These are phyloP conservation scores for Eurotiales sp. DNA, from an alignment of 2,329 filamentous ascomycete species.

Conservation along the genomic window DNA sequence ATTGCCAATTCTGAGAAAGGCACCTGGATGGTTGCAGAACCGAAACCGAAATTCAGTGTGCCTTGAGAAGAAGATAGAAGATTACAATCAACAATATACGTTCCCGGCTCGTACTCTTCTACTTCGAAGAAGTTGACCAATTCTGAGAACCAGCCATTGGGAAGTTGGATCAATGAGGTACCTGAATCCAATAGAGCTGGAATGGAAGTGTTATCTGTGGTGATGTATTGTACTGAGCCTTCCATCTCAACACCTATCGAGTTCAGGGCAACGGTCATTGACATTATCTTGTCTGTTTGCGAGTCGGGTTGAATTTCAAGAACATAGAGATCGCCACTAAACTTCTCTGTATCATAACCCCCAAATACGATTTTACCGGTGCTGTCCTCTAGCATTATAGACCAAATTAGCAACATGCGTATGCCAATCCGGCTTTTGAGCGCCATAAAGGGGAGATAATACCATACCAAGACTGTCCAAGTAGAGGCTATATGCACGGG, in stretches of 20 bases:
- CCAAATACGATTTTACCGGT: slow-evolving; percentile 63
- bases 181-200: slow-evolving; percentile 70
- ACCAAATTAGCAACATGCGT: background rate
- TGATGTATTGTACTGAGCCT: slow-evolving; percentile 16
- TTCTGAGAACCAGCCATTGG: slow-evolving; percentile 54
- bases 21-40: slow-evolving; percentile 28
- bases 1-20: slow-evolving; percentile 53
- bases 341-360: slow-evolving; percentile 73
- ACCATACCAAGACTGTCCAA: slow-evolving; percentile 38
- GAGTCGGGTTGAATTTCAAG: slow-evolving; percentile 53
- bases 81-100: slow-evolving; percentile 24
- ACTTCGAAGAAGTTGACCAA: slow-evolving; percentile 11
- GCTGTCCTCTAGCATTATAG: background rate
- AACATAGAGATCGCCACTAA: slow-evolving; percentile 58
- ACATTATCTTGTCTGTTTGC: slow-evolving; percentile 47
- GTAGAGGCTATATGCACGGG: slow-evolving; percentile 38
- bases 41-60: slow-evolving; percentile 50
- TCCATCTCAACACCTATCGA: slow-evolving; percentile 32
- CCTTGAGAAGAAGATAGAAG: slow-evolving; percentile 41
- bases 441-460: background rate
- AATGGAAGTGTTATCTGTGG: slow-evolving; percentile 29
- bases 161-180: slow-evolving; percentile 68
- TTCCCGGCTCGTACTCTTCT: background rate
- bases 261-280: slow-evolving; percentile 44
- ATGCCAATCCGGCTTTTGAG: background rate